Evolutionary conservation across 1,139 yeast species (phyloP).

Genomic region (Pichia sp.): DNA sequence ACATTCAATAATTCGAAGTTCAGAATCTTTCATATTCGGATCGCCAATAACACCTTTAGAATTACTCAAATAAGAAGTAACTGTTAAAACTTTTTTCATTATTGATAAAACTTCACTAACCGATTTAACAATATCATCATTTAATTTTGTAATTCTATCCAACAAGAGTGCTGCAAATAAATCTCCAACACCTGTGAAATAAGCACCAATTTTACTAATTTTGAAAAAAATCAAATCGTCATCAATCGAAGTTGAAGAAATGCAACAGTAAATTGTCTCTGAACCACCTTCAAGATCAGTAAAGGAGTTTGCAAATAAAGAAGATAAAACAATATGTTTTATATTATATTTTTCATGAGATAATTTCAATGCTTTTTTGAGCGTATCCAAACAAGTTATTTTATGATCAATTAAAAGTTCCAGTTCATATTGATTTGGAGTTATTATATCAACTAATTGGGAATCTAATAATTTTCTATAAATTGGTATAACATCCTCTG

Average conservation of each 20-base stretch:
- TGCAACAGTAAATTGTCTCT: constrained; percentile 44
- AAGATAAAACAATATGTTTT: constrained; percentile 64
- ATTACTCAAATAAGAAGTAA: constrained; percentile 33
- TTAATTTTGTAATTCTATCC: constrained; percentile 44
- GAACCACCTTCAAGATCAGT: constrained; percentile 23
- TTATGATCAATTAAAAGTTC: constrained; percentile 58
- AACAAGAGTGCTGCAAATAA: constrained; percentile 72
- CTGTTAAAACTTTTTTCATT: constrained; percentile 40
- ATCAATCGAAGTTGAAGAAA: constrained; percentile 33
- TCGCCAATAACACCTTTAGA: constrained; percentile 33
- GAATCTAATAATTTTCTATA: constrained; percentile 51
- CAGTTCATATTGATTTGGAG: constrained; percentile 90
- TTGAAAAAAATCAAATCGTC: constrained; percentile 18
- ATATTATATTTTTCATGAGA: constrained; percentile 50
- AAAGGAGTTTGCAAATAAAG: constrained; percentile 31
- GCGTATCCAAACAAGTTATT: constrained; percentile 36
- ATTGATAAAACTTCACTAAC: constrained; percentile 42
- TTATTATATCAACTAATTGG: constrained; percentile 56
- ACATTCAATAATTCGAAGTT: constrained; percentile 33
- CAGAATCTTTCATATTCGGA: constrained; percentile 35
- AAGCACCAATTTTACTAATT: constrained; percentile 52
- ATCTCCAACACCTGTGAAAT: constrained; percentile 93
- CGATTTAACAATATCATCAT: constrained; percentile 22
- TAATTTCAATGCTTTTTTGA: constrained; percentile 40
- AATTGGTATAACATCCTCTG: constrained; percentile 57